Conservation (phyloP, 2,329 filamentous ascomycete genomes). For the Penicillium palitans region DNA sequence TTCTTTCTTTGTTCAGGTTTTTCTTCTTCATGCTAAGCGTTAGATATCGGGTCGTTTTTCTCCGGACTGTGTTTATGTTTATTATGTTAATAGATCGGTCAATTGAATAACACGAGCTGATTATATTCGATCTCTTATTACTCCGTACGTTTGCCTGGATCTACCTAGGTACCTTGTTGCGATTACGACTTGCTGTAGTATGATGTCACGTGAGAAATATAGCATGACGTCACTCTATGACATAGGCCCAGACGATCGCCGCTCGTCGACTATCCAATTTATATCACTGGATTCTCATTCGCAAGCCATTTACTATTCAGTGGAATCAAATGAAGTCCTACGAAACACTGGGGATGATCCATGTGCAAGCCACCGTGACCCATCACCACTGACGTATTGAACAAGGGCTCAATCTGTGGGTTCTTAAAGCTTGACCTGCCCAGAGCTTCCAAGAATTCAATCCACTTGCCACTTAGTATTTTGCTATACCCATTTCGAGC, state of each 20-base stretch:
- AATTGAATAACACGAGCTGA: background rate
- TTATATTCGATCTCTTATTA: background rate
- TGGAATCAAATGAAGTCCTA: background rate
- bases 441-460: background rate
- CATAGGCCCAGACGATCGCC: conserved; percentile 12
- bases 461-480: background rate
- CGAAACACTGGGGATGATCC: background rate
- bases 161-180: background rate
- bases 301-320: background rate
- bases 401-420: background rate
- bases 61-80: background rate
- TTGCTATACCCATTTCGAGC: background rate
- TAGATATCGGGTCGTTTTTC: background rate
- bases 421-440: conserved; percentile 11
- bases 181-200: background rate
- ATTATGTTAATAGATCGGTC: background rate
- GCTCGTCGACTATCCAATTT: background rate
- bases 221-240: conserved; percentile 8
- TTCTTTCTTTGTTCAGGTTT: background rate
- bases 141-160: background rate
- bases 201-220: background rate
- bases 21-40: background rate
- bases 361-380: conserved; percentile 1
- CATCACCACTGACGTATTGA: conserved; percentile 10
- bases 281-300: conserved; percentile 1